These are phyloP conservation scores for Lobosporangium transversale DNA, from an alignment of 192 early-diverging fungal genomes.

Conservation along the genomic window DNA sequence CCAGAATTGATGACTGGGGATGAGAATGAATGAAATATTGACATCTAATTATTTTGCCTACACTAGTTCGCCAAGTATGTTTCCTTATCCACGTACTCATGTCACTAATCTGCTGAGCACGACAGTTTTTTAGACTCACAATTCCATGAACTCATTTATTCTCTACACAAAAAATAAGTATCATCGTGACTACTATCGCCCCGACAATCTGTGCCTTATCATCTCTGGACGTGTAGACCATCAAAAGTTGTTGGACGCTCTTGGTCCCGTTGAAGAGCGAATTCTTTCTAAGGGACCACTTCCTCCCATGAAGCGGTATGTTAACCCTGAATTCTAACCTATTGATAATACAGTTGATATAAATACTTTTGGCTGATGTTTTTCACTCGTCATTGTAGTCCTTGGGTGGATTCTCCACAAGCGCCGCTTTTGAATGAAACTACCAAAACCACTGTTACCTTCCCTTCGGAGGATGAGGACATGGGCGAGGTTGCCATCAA, in stretches of 20 bases:
- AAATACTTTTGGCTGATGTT: neutral
- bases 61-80: too few species aligned
- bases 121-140: too few species aligned
- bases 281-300: conserved; percentile 62
- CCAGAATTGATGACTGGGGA: too few species aligned
- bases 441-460: conserved; percentile 58
- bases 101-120: too few species aligned
- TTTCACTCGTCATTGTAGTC: conserved; percentile 41
- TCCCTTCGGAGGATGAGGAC: conserved; percentile 70
- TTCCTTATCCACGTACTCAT: too few species aligned
- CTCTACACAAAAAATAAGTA: too few species aligned
- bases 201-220: conserved; percentile 69
- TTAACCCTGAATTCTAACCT: neutral
- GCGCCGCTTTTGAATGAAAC: conserved; percentile 54
- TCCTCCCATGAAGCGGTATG: conserved; percentile 57
- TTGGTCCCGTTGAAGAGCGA: conserved; percentile 61
- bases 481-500: conserved; percentile 64
- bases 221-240: conserved; percentile 63
- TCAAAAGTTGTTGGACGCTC: conserved; percentile 50
- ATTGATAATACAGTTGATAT: neutral
- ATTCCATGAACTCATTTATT: too few species aligned
- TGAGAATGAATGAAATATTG: too few species aligned
- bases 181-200: conserved; percentile 67
- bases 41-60: too few species aligned
- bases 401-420: conserved; percentile 66